These are phyloP conservation scores for Urostyla sp. DNA, from an alignment of 73 alveolate species.

Conservation along the genomic window DNA sequence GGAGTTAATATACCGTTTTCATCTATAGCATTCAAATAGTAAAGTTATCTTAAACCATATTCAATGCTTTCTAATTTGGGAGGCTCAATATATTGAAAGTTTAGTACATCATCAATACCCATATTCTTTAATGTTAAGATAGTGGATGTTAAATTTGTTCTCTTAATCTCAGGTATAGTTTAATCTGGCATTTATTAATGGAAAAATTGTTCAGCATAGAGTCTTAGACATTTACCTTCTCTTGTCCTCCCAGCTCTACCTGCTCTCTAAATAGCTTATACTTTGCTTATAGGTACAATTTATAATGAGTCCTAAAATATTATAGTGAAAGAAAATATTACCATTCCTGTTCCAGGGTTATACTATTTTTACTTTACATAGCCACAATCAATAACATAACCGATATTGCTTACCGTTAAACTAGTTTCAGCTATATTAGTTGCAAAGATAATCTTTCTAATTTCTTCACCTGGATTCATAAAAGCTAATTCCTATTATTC, in stretches of 20 bases:
- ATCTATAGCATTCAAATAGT: conserved; percentile 88
- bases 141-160: conserved; percentile 82
- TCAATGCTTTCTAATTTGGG: conserved; percentile 86
- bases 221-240: conserved; percentile 94
- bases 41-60: conserved; percentile 83
- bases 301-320: conserved; percentile 57
- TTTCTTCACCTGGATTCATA: conserved; percentile 86
- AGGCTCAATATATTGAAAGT: conserved; percentile 90
- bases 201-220: conserved; percentile 90
- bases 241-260: conserved; percentile 99
- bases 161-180: conserved; percentile 85
- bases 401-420: conserved; percentile 93
- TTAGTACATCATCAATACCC: conserved; percentile 93
- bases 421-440: conserved; percentile 98
- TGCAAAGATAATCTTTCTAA: conserved; percentile 92
- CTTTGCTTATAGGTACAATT: conserved; percentile 92
- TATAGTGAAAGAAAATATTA: conserved; percentile 38
- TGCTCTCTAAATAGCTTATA: conserved; percentile 92
- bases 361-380: conserved; percentile 90
- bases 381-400: conserved; percentile 97
- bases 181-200: conserved; percentile 76
- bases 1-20: conserved; percentile 81
- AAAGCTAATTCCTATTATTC: conserved; percentile 90
- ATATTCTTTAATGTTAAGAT: conserved; percentile 77
- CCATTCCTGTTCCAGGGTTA: conserved; percentile 96